Percentiles rank a stretch among this genome's conserved stretches.
Conservation (phyloP, 2,329 filamentous ascomycete species). For the Tolypocladium ovalisporum region DNA sequence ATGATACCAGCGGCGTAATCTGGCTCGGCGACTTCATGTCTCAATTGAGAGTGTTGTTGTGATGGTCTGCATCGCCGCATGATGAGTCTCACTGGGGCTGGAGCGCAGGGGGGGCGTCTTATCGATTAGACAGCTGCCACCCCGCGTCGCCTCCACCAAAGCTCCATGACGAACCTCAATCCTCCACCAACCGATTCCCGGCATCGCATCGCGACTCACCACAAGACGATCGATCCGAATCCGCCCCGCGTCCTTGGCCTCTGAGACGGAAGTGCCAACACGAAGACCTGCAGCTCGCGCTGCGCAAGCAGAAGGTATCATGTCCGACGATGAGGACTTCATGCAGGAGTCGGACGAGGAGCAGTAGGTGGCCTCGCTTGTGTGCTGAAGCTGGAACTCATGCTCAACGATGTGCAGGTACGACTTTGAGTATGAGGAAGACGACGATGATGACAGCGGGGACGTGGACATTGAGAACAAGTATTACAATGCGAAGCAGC, state of each 20-base stretch:
- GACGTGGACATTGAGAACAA: conserved; percentile 98
- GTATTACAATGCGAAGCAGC: conserved; percentile 98
- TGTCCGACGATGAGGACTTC: conserved; percentile 42
- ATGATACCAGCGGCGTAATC: neutral
- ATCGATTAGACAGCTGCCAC: neutral
- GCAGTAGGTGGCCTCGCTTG: conserved; percentile 18
- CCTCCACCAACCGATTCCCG: neutral
- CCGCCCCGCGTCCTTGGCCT: neutral
- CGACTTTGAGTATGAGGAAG: conserved; percentile 95
- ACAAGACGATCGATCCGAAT: neutral
- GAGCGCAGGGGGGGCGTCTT: neutral
- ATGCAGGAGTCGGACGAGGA: conserved; percentile 38
- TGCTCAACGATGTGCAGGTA: conserved; percentile 40
- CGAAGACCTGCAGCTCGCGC: neutral
- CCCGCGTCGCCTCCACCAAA: neutral
- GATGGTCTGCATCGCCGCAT: neutral
- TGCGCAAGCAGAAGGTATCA: conserved; percentile 12
- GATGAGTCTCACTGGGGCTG: no score
- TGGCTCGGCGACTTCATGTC: neutral
- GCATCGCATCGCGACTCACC: neutral
- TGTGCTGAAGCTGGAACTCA: neutral
- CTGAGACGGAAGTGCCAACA: conserved; percentile 4
- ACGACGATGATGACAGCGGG: conserved; percentile 76
- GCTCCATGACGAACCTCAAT: neutral
- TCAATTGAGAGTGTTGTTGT: neutral